A percentile compares a stretch with the other conserved stretches of the same genome.
phyloP scores from a whole-genome alignment of 2,329 filamentous ascomycete species.

The Cladosporium phlei region DNA sequence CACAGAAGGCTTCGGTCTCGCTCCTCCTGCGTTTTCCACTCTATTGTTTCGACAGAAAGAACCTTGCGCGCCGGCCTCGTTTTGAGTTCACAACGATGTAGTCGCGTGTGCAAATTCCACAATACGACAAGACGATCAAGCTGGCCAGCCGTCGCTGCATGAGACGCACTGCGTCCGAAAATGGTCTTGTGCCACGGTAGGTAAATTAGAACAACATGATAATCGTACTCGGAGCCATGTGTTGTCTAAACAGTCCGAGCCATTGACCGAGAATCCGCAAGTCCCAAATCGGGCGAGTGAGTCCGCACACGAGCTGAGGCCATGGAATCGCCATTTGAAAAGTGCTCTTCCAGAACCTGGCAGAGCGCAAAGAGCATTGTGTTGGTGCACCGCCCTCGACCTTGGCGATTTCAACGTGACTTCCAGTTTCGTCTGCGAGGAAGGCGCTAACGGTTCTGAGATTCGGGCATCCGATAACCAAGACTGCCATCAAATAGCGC shows the following conservation, averaged over 20 bases:
- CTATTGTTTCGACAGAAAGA: no score
- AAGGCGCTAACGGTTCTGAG: not conserved
- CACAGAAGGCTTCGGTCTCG: no score
- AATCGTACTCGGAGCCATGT: not conserved
- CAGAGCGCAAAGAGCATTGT: not conserved
- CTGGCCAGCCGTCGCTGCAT: no score
- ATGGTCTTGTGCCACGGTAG: no score
- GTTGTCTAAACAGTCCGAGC: not conserved
- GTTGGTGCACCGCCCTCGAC: not conserved
- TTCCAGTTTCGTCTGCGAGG: constrained; percentile 6
- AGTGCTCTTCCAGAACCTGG: not conserved
- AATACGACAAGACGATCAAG: no score
- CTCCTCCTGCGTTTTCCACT: no score
- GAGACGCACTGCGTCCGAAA: no score
- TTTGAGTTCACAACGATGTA: no score
- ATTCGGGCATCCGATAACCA: not conserved
- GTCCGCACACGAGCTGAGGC: not conserved
- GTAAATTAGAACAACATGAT: no score
- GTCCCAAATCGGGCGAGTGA: not conserved
- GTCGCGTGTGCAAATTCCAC: no score
- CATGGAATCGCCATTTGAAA: not conserved
- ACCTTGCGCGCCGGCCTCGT: no score
- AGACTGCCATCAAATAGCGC: no score
- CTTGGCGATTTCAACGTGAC: constrained; percentile 11
- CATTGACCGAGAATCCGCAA: constrained; percentile 7